A percentile compares a stretch with the other conserved stretches of the same genome.
phyloP scores from a whole-genome alignment of 2,329 filamentous ascomycete genomes.

The Aspergillus sp. region DNA sequence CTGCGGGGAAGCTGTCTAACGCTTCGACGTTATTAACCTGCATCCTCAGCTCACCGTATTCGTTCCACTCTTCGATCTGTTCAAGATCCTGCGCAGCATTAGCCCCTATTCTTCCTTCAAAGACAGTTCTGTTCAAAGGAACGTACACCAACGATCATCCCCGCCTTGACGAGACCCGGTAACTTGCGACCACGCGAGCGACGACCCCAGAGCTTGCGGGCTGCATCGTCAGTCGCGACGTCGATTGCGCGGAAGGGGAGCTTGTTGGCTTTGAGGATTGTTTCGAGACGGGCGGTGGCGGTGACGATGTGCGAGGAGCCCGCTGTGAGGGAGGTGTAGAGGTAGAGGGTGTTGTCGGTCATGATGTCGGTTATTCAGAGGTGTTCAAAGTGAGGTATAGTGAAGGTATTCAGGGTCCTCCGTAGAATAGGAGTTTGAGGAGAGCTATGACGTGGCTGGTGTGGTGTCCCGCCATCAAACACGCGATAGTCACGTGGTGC shows the following conservation, averaged over 20 bases:
- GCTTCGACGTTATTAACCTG: conserved; percentile 54
- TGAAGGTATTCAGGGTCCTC: not conserved
- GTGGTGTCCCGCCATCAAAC: not conserved
- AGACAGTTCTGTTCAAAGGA: not conserved
- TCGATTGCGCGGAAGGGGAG: conserved; percentile 92
- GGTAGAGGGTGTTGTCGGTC: conserved; percentile 64
- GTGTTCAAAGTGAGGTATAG: not conserved
- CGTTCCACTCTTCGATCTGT: conserved; percentile 98
- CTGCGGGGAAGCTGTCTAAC: conserved; percentile 23
- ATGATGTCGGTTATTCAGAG: conserved; percentile 14
- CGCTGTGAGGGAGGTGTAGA: conserved; percentile 92
- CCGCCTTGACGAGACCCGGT: conserved; percentile 81
- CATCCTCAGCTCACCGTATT: conserved; percentile 89
- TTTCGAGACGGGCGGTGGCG: conserved; percentile 89
- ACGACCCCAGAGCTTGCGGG: conserved; percentile 80
- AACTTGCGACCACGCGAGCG: conserved; percentile 81
- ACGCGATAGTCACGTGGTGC: not conserved
- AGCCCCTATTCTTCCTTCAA: conserved; percentile 1
- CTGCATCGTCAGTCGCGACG: conserved; percentile 81
- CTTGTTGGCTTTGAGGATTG: conserved; percentile 89
- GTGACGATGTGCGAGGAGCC: conserved; percentile 95
- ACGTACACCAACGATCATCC: conserved; percentile 76
- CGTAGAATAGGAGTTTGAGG: not conserved
- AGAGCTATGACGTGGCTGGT: conserved; percentile 3
- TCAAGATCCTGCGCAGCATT: conserved; percentile 64